Conservation (phyloP, 139 green algal genomes). For the Volvox reticuliferus region DNA sequence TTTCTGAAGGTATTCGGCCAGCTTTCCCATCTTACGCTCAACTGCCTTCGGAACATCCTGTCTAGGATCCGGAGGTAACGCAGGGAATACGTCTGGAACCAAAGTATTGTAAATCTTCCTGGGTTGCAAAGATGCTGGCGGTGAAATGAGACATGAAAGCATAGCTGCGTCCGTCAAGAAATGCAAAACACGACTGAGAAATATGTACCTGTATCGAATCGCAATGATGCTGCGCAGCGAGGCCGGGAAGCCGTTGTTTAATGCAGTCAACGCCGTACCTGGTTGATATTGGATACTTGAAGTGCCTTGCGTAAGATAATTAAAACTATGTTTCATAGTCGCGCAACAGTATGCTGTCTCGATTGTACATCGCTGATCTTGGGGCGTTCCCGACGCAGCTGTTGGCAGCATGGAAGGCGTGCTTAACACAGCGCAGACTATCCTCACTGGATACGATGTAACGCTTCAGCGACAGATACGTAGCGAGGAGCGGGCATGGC, state of each 20-base stretch:
- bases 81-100: slow-evolving; percentile 66
- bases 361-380: not conserved
- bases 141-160: slow-evolving; percentile 58
- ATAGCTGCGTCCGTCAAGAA: not conserved
- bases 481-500: slow-evolving; percentile 70
- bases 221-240: no score
- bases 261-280: no score
- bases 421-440: slow-evolving; percentile 53
- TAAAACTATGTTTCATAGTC: no score
- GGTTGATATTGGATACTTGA: no score
- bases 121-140: slow-evolving; percentile 66
- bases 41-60: slow-evolving; percentile 53
- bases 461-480: slow-evolving; percentile 59
- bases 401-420: slow-evolving; percentile 11
- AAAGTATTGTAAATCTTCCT: slow-evolving; percentile 76
- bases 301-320: no score
- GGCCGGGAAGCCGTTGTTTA: no score
- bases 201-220: not conserved
- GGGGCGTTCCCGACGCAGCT: not conserved
- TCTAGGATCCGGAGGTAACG: slow-evolving; percentile 42
- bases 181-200: not conserved
- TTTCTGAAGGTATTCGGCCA: slow-evolving; percentile 72
- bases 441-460: slow-evolving; percentile 71
- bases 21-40: slow-evolving; percentile 69
- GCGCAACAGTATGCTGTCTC: no score